phyloP scores from a whole-genome alignment of 441 rosid genomes.

The Aquilaria agallochum region DNA sequence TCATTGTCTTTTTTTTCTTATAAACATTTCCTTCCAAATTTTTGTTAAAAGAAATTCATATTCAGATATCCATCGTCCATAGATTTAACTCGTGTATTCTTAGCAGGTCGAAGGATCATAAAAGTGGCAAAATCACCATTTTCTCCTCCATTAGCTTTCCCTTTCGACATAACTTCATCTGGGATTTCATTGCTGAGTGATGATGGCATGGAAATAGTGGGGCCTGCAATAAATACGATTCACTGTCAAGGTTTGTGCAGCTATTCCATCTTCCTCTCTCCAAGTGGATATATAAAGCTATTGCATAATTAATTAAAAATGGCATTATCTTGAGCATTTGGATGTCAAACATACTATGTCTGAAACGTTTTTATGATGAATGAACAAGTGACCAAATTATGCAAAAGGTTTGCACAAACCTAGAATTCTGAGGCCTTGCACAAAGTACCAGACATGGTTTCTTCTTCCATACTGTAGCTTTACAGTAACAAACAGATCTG shows the following conservation, averaged over 20 bases:
- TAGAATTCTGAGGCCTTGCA: no score
- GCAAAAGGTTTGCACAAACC: no score
- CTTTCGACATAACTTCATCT: constrained; percentile 58
- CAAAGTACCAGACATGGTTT: no score
- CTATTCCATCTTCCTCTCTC: no score
- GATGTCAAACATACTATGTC: no score
- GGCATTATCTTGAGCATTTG: no score
- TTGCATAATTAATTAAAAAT: no score
- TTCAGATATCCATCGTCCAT: not conserved
- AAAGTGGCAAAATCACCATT: constrained; percentile 87
- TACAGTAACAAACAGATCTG: no score
- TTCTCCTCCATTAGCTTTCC: constrained; percentile 72
- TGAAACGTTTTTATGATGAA: no score
- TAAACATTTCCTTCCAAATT: not conserved
- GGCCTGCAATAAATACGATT: constrained; percentile 62
- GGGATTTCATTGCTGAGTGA: constrained; percentile 67
- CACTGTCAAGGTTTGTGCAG: constrained; percentile 45
- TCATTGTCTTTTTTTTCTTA: not conserved
- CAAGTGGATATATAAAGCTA: no score
- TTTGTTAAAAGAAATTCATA: not conserved
- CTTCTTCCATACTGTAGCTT: no score
- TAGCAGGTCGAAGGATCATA: constrained; percentile 68
- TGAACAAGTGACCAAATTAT: no score
- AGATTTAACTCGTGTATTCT: not conserved
- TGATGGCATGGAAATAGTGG: constrained; percentile 52